Percentiles rank a stretch among this genome's conserved stretches.
These are phyloP conservation scores for Fusarium siculi DNA, from an alignment of 2,329 filamentous ascomycete genomes.

Conservation along the genomic window DNA sequence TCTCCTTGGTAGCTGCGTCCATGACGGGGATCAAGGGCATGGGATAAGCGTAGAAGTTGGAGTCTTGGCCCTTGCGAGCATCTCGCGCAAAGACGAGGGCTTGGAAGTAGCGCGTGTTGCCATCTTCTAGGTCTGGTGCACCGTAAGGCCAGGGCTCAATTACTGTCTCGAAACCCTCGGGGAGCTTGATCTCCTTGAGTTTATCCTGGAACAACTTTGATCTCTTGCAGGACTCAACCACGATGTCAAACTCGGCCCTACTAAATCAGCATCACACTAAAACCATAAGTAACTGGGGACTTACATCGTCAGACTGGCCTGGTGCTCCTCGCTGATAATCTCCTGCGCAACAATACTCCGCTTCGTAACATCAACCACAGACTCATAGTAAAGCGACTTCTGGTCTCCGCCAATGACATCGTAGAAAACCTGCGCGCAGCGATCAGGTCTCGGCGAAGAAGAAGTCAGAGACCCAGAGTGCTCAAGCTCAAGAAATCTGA, in stretches of 20 bases:
- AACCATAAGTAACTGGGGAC: neutral
- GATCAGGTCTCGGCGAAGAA: constrained; percentile 44
- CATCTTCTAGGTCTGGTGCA: constrained; percentile 45
- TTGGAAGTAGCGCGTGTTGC: constrained; percentile 48
- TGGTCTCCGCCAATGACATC: constrained; percentile 46
- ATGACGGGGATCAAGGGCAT: constrained; percentile 60
- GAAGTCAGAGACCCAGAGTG: constrained; percentile 48
- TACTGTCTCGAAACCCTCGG: constrained; percentile 46
- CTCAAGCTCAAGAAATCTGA: constrained; percentile 58
- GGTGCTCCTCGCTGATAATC: constrained; percentile 43
- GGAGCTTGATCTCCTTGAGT: constrained; percentile 43
- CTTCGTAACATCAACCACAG: constrained; percentile 48
- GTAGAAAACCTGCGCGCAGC: constrained; percentile 56
- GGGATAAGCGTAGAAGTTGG: constrained; percentile 67
- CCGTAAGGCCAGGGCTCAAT: constrained; percentile 51
- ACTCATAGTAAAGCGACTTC: constrained; percentile 48
- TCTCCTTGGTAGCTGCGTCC: constrained; percentile 44
- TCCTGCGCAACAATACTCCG: constrained; percentile 40
- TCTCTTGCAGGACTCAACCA: constrained; percentile 45
- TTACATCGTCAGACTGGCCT: constrained; percentile 47
- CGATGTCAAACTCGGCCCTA: constrained; percentile 48
- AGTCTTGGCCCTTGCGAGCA: constrained; percentile 51
- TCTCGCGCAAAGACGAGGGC: constrained; percentile 49
- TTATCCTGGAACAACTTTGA: constrained; percentile 48
- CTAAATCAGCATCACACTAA: neutral